These are phyloP conservation scores for Phialemoniopsis sp. DNA, from an alignment of 2,329 filamentous ascomycete species.

Conservation along the genomic window DNA sequence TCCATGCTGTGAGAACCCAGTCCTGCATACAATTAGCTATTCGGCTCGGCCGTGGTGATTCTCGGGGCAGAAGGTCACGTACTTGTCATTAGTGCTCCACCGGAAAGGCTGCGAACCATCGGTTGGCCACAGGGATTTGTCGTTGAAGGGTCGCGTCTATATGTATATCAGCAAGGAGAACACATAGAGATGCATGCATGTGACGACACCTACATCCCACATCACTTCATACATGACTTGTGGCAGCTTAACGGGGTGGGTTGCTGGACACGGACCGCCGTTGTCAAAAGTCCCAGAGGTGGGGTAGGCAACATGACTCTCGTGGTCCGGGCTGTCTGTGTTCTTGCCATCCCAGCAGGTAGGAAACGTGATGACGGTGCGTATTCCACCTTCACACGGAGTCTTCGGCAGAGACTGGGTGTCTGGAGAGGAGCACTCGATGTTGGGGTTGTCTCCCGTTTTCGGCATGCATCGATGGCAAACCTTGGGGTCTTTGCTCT, in stretches of 20 bases:
- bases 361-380: conserved; percentile 36
- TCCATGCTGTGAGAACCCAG: conserved; percentile 23
- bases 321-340: conserved; percentile 40
- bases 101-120: conserved; percentile 6
- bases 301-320: conserved; percentile 48
- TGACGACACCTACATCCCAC: conserved; percentile 34
- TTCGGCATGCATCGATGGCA: conserved; percentile 11
- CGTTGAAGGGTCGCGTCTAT: conserved; percentile 16
- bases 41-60: too few relatives aligned
- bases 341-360: conserved; percentile 52
- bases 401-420: conserved; percentile 30
- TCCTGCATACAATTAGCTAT: conserved; percentile 5
- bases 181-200: not conserved
- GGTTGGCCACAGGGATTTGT: conserved; percentile 8
- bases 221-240: conserved; percentile 61
- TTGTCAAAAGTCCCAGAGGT: conserved; percentile 22
- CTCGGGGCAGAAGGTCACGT: too few relatives aligned
- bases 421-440: conserved; percentile 27
- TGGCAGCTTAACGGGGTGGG: conserved; percentile 49
- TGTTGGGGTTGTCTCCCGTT: conserved; percentile 17
- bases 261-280: conserved; percentile 40
- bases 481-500: not conserved
- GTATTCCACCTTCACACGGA: conserved; percentile 32
- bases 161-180: too few relatives aligned
- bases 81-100: conserved; percentile 5